phyloP scores from a whole-genome alignment of 345 rosid genomes.

The Euphorbia tirucalli region DNA sequence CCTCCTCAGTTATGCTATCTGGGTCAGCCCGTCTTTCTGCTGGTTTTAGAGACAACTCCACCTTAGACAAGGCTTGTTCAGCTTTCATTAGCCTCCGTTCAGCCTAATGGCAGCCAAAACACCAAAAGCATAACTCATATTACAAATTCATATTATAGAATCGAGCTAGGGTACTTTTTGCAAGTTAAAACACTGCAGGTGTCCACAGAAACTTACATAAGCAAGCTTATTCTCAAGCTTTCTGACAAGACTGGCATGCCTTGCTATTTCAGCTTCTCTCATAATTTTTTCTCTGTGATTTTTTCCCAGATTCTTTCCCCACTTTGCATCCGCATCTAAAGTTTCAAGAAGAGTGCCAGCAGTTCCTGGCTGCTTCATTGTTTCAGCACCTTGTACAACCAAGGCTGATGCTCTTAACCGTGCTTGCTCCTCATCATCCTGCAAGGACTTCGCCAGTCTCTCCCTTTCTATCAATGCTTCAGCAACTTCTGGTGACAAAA shows the following conservation, averaged over 20 bases:
- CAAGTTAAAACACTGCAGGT: not conserved
- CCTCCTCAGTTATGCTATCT: slow-evolving; percentile 82
- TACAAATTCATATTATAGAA: not conserved
- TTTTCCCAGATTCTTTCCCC: slow-evolving; percentile 69
- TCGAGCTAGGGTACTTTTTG: not conserved
- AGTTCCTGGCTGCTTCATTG: slow-evolving; percentile 40
- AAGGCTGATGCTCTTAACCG: slow-evolving; percentile 68
- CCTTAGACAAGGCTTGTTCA: slow-evolving; percentile 69
- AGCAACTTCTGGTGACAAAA: slow-evolving; percentile 69
- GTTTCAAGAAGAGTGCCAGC: slow-evolving; percentile 90
- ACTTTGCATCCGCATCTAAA: slow-evolving; percentile 70
- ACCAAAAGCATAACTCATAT: not conserved
- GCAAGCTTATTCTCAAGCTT: slow-evolving; percentile 75
- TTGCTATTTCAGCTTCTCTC: slow-evolving; percentile 63
- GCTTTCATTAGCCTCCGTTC: slow-evolving; percentile 70
- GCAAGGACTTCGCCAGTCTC: slow-evolving; percentile 58
- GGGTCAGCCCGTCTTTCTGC: slow-evolving; percentile 65
- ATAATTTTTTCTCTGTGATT: slow-evolving; percentile 48
- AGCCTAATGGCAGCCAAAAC: slow-evolving; percentile 43
- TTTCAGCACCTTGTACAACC: slow-evolving; percentile 38
- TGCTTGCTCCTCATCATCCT: slow-evolving; percentile 84
- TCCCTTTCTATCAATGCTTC: slow-evolving; percentile 81
- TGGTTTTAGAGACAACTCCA: slow-evolving; percentile 71
- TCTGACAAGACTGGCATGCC: slow-evolving; percentile 59
- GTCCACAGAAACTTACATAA: slow-evolving; percentile 57